Percentiles rank a stretch among this genome's conserved stretches.
Conservation (phyloP, 163 green algal genomes). For the Scenedesmus sp. region DNA sequence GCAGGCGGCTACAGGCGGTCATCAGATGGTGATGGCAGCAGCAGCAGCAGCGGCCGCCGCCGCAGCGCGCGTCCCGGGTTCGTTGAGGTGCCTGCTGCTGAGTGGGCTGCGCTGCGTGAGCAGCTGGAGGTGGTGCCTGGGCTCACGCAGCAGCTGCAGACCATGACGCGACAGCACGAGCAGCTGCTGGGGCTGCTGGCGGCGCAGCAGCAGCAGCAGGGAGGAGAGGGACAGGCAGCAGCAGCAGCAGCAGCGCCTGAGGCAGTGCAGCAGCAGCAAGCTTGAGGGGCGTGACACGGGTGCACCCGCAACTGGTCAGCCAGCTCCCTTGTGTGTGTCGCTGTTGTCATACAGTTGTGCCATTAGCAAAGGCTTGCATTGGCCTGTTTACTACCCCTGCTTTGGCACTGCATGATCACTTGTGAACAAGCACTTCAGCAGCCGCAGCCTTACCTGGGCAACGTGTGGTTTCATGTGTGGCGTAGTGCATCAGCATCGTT, state of each 20-base stretch:
- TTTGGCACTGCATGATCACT: no score
- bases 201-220: conserved; percentile 9
- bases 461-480: no score
- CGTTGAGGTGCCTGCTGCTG: conserved; percentile 28
- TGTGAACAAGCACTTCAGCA: no score
- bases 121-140: conserved; percentile 42
- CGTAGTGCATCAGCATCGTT: no score
- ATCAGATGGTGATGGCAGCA: neutral
- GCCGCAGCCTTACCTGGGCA: no score
- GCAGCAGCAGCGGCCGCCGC: neutral
- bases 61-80: neutral
- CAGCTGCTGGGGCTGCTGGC: conserved; percentile 47
- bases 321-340: no score
- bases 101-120: conserved; percentile 37
- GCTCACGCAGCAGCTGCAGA: conserved; percentile 47
- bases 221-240: neutral
- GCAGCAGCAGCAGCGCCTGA: conserved; percentile 14
- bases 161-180: conserved; percentile 46
- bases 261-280: neutral
- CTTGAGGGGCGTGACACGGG: no score
- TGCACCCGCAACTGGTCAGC: no score
- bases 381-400: no score
- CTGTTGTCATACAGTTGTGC: no score
- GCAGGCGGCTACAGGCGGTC: neutral
- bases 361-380: no score